phyloP scores from a whole-genome alignment of 2,329 filamentous ascomycete genomes.

The Ceratocystis colombiana region DNA sequence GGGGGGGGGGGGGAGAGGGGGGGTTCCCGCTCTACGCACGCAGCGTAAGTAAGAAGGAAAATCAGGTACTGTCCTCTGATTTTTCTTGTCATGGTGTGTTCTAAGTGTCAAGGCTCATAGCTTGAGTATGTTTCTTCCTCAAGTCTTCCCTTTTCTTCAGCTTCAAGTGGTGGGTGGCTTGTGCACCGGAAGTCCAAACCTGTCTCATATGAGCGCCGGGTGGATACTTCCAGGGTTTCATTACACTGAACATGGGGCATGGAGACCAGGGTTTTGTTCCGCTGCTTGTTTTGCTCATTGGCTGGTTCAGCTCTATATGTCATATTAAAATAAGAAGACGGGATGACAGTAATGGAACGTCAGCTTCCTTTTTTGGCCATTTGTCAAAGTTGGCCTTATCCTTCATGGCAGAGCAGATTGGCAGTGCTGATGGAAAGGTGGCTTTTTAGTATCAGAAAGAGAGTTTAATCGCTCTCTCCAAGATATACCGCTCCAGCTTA shows the following conservation, averaged over 20 bases:
- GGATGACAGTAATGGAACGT: slow-evolving; percentile 3
- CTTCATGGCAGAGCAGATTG: neutral
- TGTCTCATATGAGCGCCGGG: slow-evolving; percentile 2
- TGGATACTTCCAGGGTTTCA: neutral
- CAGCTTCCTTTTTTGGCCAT: neutral
- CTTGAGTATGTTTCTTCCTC: neutral
- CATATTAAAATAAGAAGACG: slow-evolving; percentile 1
- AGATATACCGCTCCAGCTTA: neutral
- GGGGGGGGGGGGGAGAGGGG: too few relatives aligned
- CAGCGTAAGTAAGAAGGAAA: too few relatives aligned
- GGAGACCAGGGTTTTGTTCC: neutral
- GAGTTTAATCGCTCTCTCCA: neutral
- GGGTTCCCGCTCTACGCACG: too few relatives aligned
- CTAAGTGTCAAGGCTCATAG: neutral
- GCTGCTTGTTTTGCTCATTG: neutral
- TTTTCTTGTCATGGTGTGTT: neutral
- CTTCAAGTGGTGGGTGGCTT: neutral
- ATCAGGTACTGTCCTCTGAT: too few relatives aligned
- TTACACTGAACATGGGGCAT: neutral
- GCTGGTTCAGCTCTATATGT: neutral
- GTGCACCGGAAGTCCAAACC: slow-evolving; percentile 1
- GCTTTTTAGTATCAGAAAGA: neutral
- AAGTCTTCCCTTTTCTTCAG: neutral
- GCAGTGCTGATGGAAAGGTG: neutral
- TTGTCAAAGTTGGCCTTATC: neutral